Evolutionary conservation across 805 yeast species (phyloP), one percentile per base, ranked within the genome.

Genomic region (Hemisphaericaspora nanyangensis): DNA sequence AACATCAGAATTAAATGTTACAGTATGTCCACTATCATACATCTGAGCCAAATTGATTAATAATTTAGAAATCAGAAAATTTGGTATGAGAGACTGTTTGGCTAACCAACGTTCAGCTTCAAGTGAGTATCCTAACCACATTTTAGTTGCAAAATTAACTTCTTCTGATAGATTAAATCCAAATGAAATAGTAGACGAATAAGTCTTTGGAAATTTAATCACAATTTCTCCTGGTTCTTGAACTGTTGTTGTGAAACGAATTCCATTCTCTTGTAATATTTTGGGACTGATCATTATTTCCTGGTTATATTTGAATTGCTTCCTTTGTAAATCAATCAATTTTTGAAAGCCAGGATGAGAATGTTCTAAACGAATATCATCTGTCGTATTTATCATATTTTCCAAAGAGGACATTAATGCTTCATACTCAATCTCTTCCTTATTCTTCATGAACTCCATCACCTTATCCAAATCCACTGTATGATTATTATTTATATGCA

Each of bases 151-250:
- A 62, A 82, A 74, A 39, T 72, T 70, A 3, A 74, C 76, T 26
- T 71, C 66, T 55, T 83, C 85, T 37, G 75, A 70, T 5, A 81
- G 55, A 30, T 70, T 70, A 36, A 77, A 68, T 0, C 88, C 89
- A 12, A 76, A 54, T 0, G 82, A 76, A 3, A 80, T 52, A 4
- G 55, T 60, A 11, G 78, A 55, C 1, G 81, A 63, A 51, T 76
- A 82, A 0, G 76, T 51, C 39, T 68, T 66, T 0, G 90, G 88
- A 46, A 61, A 79, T 40, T 72, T 78, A 42, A 82, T 61, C 5
- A 84, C 59, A 39, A 70, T 68, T 26, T 83, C 85, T 1, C 86
- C 85, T 0, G 82, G 79, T 28, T 64, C 65, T 52, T 83, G 90
- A n/a, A 68, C 53, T 0, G 75, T 60, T 5, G 73, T 68, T 31